Base-by-base conservation (phyloP, 805 yeast species). In the Saccharomyces mikatae region DNA sequence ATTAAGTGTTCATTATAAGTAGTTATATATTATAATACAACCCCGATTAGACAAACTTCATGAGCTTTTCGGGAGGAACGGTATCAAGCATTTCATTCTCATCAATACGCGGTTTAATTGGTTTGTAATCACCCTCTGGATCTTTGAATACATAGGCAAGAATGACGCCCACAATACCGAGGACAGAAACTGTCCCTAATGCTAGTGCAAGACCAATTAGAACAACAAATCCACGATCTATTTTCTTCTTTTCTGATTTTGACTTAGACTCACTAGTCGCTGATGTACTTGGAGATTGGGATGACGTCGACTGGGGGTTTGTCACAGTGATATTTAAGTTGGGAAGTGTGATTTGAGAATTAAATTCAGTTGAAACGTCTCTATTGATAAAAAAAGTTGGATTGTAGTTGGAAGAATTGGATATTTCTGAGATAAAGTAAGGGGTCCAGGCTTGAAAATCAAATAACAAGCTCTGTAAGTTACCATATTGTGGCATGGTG, bases 121-220 rank as follows among this genome's bases (percentile, higher is more conserved):
- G 76, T 41, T 66, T 69, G 59, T 79, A 76, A 4, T 72, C 70
- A 14, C 76, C 76, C 8, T 71, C 66, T 46, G 74, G 67, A 51
- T 70, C 70, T 52, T 67, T 73, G 62, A 70, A 72, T 52, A 68
- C 67, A 49, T 70, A 68, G 14, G 68, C 60, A 46, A 65, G 61
- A 49, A 63, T 60, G 6, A 67, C 74, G 36, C 77, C 77, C 4
- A 73, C 58, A 28, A 73, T 68, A 54, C 77, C 86, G 53, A 71
- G 61, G 21, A 67, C 67, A 49, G 71, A 64, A 44, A 76, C 66
- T 0, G 80, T 75, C 21, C 75, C 88, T 31, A 87, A 60, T 0
- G 92, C 82, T 53, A 84, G 72, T 0, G 90, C 94, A 46, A 84
- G 74, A 0, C 87, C 81, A 47, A 86, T 79, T 29, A 87, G 77